Conservation (phyloP, 2,329 filamentous ascomycete species). For the Lecanicillium sp. region DNA sequence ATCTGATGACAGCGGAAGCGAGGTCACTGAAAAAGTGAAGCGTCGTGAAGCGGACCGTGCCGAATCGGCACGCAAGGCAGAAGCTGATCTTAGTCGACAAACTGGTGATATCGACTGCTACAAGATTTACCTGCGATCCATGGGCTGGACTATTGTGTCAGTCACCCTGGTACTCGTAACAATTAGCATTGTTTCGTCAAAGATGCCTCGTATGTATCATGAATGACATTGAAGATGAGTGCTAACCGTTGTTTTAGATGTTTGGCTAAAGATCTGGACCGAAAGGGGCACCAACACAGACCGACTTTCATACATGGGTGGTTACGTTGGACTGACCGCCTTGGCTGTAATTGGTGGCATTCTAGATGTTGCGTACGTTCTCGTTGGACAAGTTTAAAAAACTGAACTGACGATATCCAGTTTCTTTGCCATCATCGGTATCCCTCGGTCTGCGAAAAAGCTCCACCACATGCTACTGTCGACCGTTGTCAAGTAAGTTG, state of each 20-base stretch:
- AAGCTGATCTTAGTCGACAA: conserved; percentile 17
- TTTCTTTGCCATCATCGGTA: conserved; percentile 16
- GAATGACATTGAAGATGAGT: fast-evolving
- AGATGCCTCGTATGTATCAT: conserved; percentile 16
- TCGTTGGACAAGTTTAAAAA: background rate
- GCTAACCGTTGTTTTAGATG: conserved; percentile 10
- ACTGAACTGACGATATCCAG: conserved; percentile 4
- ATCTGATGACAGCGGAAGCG: background rate
- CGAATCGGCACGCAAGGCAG: conserved; percentile 6
- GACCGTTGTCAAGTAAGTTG: conserved; percentile 10
- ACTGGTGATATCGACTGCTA: conserved; percentile 20
- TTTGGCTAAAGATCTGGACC: conserved; percentile 20
- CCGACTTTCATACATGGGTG: conserved; percentile 13
- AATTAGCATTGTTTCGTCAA: conserved; percentile 10
- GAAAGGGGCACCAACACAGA: conserved; percentile 14
- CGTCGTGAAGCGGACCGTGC: conserved; percentile 2
- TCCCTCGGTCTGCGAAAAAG: conserved; percentile 15
- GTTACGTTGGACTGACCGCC: conserved; percentile 16
- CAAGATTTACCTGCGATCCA: conserved; percentile 18
- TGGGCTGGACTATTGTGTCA: conserved; percentile 15
- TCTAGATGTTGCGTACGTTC: conserved; percentile 7
- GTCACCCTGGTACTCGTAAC: conserved; percentile 11
- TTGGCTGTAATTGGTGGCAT: conserved; percentile 11
- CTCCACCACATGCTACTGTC: conserved; percentile 16
- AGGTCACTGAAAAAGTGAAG: background rate